Percentiles rank a stretch among this genome's conserved stretches.
These are phyloP conservation scores for Tuber umbilicatum DNA, from an alignment of 495 filamentous ascomycete species.

Conservation along the genomic window DNA sequence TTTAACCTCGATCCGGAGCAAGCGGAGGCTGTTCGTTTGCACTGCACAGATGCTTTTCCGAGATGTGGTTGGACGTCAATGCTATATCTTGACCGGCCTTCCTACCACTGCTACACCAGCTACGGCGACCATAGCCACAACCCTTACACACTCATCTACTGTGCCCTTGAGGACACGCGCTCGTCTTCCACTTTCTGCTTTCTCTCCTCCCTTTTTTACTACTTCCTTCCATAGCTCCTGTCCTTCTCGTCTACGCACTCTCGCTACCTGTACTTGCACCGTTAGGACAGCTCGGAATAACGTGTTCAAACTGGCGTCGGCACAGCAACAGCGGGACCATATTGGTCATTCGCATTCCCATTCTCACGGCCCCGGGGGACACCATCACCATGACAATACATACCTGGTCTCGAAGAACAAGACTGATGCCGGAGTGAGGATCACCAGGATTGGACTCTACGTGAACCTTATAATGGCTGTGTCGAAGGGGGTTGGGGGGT, in stretches of 20 bases:
- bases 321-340: slow-evolving; percentile 31
- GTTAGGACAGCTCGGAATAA: not conserved
- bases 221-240: not conserved
- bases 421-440: slow-evolving; percentile 86
- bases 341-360: slow-evolving; percentile 31
- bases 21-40: not conserved
- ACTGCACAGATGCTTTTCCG: not conserved
- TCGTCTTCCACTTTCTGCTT: not conserved
- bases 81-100: slow-evolving; percentile 1
- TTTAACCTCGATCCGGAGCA: not conserved
- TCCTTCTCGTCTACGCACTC: slow-evolving; percentile 5
- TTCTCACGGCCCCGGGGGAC: slow-evolving; percentile 50
- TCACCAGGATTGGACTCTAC: slow-evolving; percentile 83
- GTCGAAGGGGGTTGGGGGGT: slow-evolving; percentile 84
- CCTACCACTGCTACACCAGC: not conserved
- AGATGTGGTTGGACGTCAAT: not conserved
- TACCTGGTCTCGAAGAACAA: slow-evolving; percentile 85
- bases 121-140: not conserved
- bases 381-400: slow-evolving; percentile 72
- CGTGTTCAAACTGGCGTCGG: slow-evolving; percentile 20
- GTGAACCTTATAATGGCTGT: slow-evolving; percentile 93
- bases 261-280: not conserved
- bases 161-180: not conserved
- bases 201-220: not conserved
- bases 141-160: not conserved